A percentile compares a stretch with the other conserved stretches of the same genome.
Evolutionary conservation across 2,329 filamentous ascomycete species (phyloP).

Genomic region (Aspergillus awamori): DNA sequence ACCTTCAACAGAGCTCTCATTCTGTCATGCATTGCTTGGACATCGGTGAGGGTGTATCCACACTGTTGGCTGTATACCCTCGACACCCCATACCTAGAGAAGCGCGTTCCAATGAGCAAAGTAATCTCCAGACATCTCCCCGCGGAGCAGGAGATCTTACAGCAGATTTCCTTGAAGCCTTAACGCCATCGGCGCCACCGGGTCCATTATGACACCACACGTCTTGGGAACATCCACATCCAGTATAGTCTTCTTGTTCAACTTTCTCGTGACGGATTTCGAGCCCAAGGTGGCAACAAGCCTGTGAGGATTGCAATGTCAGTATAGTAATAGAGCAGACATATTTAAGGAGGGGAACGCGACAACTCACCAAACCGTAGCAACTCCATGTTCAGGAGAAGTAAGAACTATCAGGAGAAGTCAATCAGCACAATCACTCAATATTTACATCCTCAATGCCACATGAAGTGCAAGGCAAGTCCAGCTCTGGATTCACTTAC

Average conservation of each 20-base stretch:
- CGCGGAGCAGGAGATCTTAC: slow-evolving; percentile 44
- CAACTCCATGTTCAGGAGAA: slow-evolving; percentile 84
- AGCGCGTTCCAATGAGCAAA: slow-evolving; percentile 5
- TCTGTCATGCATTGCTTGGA: slow-evolving; percentile 71
- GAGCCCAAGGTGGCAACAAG: slow-evolving; percentile 85
- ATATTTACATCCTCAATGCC: neutral
- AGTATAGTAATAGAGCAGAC: neutral
- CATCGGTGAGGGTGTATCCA: slow-evolving; percentile 79
- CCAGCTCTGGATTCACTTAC: slow-evolving; percentile 54
- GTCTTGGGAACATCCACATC: slow-evolving; percentile 85
- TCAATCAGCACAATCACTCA: slow-evolving; percentile 23
- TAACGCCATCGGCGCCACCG: slow-evolving; percentile 83
- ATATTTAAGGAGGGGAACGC: neutral
- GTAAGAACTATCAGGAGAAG: slow-evolving; percentile 65
- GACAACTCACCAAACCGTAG: slow-evolving; percentile 79
- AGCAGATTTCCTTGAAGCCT: slow-evolving; percentile 87
- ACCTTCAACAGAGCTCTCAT: slow-evolving; percentile 70
- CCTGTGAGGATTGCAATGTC: slow-evolving; percentile 54
- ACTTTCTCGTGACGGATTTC: slow-evolving; percentile 68
- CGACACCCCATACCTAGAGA: slow-evolving; percentile 70
- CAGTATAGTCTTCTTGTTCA: slow-evolving; percentile 84
- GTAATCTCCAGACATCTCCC: neutral
- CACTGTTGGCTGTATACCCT: slow-evolving; percentile 87
- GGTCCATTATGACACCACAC: slow-evolving; percentile 83
- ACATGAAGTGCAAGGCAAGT: neutral